Conservation (phyloP, 768 basidiomycete species). For the Lactarius vividus region DNA sequence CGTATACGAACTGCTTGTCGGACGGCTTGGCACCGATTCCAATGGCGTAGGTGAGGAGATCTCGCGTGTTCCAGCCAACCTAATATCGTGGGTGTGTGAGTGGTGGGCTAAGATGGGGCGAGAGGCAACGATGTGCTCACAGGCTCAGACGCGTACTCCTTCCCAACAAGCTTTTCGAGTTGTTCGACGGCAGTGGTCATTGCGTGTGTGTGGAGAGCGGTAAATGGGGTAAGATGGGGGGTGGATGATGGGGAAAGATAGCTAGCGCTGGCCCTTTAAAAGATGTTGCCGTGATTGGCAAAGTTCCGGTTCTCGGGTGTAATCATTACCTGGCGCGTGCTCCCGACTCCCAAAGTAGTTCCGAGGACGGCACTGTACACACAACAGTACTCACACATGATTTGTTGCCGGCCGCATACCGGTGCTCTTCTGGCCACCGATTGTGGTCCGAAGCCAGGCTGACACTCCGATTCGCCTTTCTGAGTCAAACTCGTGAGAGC, state of each 20-base stretch:
- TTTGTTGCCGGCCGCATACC: too few species aligned
- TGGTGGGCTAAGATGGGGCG: background rate
- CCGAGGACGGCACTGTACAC: too few species aligned
- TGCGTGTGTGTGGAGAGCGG: background rate
- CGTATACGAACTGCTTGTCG: slow-evolving; percentile 70
- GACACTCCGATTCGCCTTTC: too few species aligned
- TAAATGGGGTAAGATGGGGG: slow-evolving; percentile 3
- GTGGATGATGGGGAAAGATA: background rate
- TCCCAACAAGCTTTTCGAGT: slow-evolving; percentile 66
- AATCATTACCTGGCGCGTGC: background rate
- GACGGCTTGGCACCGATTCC: slow-evolving; percentile 80
- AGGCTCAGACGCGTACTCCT: slow-evolving; percentile 48
- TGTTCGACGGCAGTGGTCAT: slow-evolving; percentile 31
- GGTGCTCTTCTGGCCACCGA: too few species aligned
- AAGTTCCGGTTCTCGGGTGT: background rate
- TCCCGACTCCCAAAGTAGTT: too few species aligned
- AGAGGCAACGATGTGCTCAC: slow-evolving; percentile 38
- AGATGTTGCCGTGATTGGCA: background rate
- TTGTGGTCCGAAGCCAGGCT: too few species aligned
- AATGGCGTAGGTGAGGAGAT: slow-evolving; percentile 73
- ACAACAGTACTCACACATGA: too few species aligned
- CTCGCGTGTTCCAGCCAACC: slow-evolving; percentile 85
- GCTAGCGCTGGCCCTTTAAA: background rate
- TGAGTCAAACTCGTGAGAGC: too few species aligned
- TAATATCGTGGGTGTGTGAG: slow-evolving; percentile 31